Percentiles rank a stretch among this genome's conserved stretches.
Conservation (phyloP, 2,329 filamentous ascomycete species). For the Paramyrothecium roridum region DNA sequence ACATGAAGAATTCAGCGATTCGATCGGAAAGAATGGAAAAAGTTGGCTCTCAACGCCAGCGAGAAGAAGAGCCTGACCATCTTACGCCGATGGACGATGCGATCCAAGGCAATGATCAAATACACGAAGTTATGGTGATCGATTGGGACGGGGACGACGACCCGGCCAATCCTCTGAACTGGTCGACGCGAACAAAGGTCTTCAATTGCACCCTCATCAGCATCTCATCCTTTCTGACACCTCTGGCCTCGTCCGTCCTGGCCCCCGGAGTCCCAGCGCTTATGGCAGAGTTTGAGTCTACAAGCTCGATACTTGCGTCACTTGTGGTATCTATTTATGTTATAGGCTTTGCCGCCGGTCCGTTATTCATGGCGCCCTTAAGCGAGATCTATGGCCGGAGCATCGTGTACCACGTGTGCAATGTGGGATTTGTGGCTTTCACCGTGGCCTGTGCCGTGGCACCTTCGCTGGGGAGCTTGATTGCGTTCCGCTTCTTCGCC, state of each 20-base stretch:
- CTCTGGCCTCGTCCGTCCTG: constrained; percentile 50
- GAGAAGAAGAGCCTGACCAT: no score
- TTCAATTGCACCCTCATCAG: constrained; percentile 24
- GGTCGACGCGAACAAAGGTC: constrained; percentile 46
- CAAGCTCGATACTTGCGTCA: constrained; percentile 20
- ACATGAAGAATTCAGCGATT: no score
- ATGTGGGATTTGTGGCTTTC: constrained; percentile 31
- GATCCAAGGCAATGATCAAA: no score
- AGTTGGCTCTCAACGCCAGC: no score
- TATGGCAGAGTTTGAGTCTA: constrained; percentile 48
- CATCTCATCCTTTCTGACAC: constrained; percentile 36
- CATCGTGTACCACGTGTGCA: constrained; percentile 38
- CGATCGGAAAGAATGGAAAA: no score
- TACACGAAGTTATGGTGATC: no score
- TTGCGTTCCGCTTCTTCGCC: constrained; percentile 47
- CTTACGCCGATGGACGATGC: no score
- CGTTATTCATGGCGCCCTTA: constrained; percentile 43
- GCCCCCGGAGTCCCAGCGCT: constrained; percentile 59
- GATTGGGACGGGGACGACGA: constrained; percentile 54
- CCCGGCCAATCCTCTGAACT: constrained; percentile 62
- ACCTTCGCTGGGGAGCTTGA: constrained; percentile 34
- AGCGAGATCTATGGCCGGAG: constrained; percentile 45
- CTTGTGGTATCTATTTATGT: constrained; percentile 41
- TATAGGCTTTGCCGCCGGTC: constrained; percentile 48
- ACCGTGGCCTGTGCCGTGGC: constrained; percentile 36